Base-by-base conservation (phyloP, 2,329 filamentous ascomycete genomes). In the Fonsecaea monophora region DNA sequence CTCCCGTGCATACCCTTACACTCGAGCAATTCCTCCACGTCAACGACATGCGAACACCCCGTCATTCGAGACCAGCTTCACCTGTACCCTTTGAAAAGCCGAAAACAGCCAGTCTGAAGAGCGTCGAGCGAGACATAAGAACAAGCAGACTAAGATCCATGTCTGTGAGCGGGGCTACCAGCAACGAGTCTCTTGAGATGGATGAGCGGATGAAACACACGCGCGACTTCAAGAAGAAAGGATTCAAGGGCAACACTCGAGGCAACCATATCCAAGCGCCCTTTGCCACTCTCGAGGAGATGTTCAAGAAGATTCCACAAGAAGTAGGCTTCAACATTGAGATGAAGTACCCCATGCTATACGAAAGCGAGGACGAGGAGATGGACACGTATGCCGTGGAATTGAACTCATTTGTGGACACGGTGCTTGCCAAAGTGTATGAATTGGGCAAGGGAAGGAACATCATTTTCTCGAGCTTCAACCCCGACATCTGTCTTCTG, bases 341-440 rank as follows among this genome's bases (percentile, higher is more conserved):
- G 82, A 91, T 99, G 86, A 98, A 99, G 80, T 99, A 99, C 77
- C 95, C 95, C 4, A 98, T 98, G 94, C 87, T 99, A 50, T 90
- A 94, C 77, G 96, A 99, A 82, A 92, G 89, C 66, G 92, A 97
- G 78, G 92, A 96, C 77, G 91, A 97, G 72, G 92, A 96, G 73
- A 97, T 98, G 93, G 94, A 97, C 77, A 91, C 92, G 2, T 97
- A 97, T 75, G 94, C 92, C 0, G 92, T 98, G 55, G 95, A 99
- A 80, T 86, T 98, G 73, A 98, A 98, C 80, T 92, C 90, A 0
- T 99, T 98, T 78, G 94, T 96, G 75, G 95, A 99, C 78, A 97
- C 92, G 0, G 91, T 99, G 3, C 84, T 99, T 8, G 85, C 85
- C 53, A 95, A 92, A 78, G 94, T 97, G 4, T 99, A 98, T 75